phyloP scores from a whole-genome alignment of 1,139 yeast species.

The Pichia sp. region DNA sequence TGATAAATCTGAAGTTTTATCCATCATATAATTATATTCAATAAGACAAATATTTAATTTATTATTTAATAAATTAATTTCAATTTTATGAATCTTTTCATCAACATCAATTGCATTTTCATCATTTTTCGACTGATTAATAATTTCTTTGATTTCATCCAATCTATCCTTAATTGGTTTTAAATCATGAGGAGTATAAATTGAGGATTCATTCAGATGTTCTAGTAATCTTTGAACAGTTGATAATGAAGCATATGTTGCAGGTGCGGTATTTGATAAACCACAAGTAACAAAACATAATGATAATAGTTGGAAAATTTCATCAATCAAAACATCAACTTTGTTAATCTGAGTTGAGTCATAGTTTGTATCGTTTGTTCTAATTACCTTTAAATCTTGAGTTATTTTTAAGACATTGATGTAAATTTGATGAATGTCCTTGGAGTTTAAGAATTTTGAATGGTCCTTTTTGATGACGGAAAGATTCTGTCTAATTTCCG shows the following conservation, averaged over 20 bases:
- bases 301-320: conserved; percentile 79
- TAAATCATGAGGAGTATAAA: conserved; percentile 78
- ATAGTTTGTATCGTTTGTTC: conserved; percentile 30
- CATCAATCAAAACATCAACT: conserved; percentile 75
- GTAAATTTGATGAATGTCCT: conserved; percentile 47
- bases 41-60: conserved; percentile 54
- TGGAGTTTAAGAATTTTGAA: conserved; percentile 54
- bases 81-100: conserved; percentile 30
- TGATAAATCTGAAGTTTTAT: conserved; percentile 47
- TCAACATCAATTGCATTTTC: too few species aligned
- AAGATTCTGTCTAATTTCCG: conserved; percentile 42
- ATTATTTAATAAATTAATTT: conserved; percentile 48
- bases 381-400: conserved; percentile 17
- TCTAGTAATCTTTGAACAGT: conserved; percentile 77
- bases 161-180: conserved; percentile 67
- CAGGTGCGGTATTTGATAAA: conserved; percentile 81
- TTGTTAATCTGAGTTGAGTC: conserved; percentile 16
- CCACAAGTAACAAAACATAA: conserved; percentile 89
- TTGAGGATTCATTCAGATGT: conserved; percentile 73
- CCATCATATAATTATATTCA: conserved; percentile 47
- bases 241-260: conserved; percentile 81
- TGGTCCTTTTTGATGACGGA: conserved; percentile 60
- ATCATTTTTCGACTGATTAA: conserved; percentile 31
- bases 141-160: conserved; percentile 58
- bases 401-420: conserved; percentile 34